Evolutionary conservation across 2,329 filamentous ascomycete species (phyloP), one percentile per base, ranked within the genome.

Genomic region (Gnomoniopsis sp.): DNA sequence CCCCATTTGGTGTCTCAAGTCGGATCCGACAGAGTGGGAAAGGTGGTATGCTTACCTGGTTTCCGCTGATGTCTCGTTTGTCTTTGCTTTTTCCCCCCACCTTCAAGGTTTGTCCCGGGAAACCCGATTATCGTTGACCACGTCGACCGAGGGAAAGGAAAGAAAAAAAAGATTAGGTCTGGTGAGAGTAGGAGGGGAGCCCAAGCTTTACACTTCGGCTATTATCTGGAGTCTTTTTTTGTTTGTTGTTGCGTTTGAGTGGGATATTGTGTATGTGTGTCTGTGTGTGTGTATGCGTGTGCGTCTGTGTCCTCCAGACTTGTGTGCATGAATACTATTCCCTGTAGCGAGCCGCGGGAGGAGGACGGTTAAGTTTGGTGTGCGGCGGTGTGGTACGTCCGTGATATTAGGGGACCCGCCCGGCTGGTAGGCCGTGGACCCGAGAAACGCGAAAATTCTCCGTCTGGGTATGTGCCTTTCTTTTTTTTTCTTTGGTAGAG

Each of bases 111-210:
- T 23, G 7, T 22, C 34, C 30, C 21, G 17, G 21, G 15, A n/a
- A 49, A 36, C 50, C 44, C 54, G 50, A n/a, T 34, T 21, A 44
- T 14, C 14, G 56, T 49, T 22, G 44, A 33, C 46, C 44, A 36
- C 50, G 56, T 54, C 44, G 50, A 41, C 49, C 10, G 36, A n/a
- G 26, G n/a, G n/a, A n/a, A n/a, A n/a, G n/a, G n/a, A n/a, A n/a
- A n/a, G n/a, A n/a, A n/a, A n/a, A n/a, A n/a, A n/a, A n/a, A n/a
- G n/a, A n/a, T n/a, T n/a, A n/a, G n/a, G n/a, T 51, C 33, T 21
- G 6, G 33, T 30, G 30, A 51, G 34, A 15, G 14, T 51, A 14
- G 38, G 38, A 15, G 38, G 14, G n/a, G 14, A 41, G 12, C 3
- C 38, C 12, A 41, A 41, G 12, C 38, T 15, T 41, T 41, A n/a